Percentiles rank a stretch among this genome's conserved stretches.
These are phyloP conservation scores for Murraya koenigii DNA, from an alignment of 345 rosid species.

Conservation along the genomic window DNA sequence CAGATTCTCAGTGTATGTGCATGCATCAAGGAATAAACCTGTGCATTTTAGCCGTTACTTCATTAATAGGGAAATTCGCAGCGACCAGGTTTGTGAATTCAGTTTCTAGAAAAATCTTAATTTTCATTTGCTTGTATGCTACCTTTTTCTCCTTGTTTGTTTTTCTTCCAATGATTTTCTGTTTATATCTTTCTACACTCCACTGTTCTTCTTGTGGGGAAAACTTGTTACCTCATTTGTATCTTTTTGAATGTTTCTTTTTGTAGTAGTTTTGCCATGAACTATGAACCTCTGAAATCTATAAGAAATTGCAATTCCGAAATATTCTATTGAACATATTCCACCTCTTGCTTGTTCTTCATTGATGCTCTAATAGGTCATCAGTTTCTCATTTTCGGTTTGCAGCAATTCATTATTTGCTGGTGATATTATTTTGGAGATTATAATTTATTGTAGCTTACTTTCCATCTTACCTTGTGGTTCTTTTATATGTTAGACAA, in stretches of 20 bases:
- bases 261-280: background rate
- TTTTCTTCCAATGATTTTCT: background rate
- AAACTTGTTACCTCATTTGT: no score
- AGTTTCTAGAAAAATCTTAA: background rate
- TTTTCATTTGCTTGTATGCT: background rate
- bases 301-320: background rate
- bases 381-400: background rate
- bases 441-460: background rate
- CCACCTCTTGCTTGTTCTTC: background rate
- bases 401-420: background rate
- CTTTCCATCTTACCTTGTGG: background rate
- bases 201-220: no score
- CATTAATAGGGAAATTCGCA: constrained; percentile 62
- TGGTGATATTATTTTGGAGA: background rate
- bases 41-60: constrained; percentile 78
- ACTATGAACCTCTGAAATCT: background rate
- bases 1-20: constrained; percentile 72
- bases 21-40: constrained; percentile 71
- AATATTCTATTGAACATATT: background rate
- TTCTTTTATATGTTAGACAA: no score
- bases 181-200: background rate
- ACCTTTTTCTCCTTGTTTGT: background rate
- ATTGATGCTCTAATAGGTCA: background rate
- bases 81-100: constrained; percentile 50
- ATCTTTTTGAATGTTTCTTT: background rate